Conservation (phyloP, 2,329 filamentous ascomycete species). For the Gnomoniopsis smithogilvyi region DNA sequence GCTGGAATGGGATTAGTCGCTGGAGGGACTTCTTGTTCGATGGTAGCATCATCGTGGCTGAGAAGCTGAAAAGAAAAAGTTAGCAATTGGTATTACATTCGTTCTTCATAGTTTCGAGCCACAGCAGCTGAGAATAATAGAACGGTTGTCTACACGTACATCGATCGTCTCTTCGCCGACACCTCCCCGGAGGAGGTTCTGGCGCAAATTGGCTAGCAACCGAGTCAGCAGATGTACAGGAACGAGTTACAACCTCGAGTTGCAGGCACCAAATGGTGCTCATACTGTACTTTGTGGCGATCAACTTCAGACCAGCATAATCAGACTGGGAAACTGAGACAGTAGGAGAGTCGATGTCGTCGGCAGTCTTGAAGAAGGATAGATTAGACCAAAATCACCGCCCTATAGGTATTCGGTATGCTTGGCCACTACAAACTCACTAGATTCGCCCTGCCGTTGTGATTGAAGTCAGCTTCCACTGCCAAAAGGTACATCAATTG, state of each 20-base stretch:
- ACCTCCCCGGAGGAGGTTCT: slow-evolving; percentile 48
- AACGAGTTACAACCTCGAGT: slow-evolving; percentile 13
- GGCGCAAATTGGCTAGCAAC: slow-evolving; percentile 38
- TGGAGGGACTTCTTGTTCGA: slow-evolving; percentile 15
- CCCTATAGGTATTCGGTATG: background rate
- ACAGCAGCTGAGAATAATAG: background rate
- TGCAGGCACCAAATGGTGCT: background rate
- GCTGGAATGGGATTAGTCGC: background rate
- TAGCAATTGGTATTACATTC: background rate
- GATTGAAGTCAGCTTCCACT: slow-evolving; percentile 1
- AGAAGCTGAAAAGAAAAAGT: slow-evolving; percentile 20
- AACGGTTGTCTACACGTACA: slow-evolving; percentile 30
- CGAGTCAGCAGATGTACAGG: slow-evolving; percentile 4
- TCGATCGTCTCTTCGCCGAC: slow-evolving; percentile 43
- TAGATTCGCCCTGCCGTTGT: slow-evolving; percentile 41
- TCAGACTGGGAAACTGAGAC: slow-evolving; percentile 59
- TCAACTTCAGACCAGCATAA: slow-evolving; percentile 55
- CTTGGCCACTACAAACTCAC: slow-evolving; percentile 33
- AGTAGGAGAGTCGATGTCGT: slow-evolving; percentile 31
- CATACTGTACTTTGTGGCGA: slow-evolving; percentile 54
- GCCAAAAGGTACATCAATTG: too few species aligned
- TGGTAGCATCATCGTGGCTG: slow-evolving; percentile 27
- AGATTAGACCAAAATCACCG: slow-evolving; percentile 10
- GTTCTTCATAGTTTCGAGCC: background rate
- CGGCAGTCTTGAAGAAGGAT: slow-evolving; percentile 13